Evolutionary conservation across 2,329 filamentous ascomycete genomes (phyloP), one percentile per base, ranked within the genome.

Genomic region (Paraphoma sp.): DNA sequence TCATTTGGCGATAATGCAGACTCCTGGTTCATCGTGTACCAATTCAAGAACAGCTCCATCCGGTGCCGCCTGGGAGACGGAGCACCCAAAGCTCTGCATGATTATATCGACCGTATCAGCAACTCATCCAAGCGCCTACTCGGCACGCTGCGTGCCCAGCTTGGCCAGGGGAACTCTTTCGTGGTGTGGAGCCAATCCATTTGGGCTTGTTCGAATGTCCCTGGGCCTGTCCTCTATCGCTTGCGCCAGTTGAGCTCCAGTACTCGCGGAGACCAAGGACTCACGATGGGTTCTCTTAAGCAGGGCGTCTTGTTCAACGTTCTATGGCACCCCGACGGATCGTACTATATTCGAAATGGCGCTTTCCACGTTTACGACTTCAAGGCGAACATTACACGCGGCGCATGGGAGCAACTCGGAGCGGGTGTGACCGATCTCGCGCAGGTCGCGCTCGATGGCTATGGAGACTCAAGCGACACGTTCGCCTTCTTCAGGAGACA

Each of bases 401-500:
- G 53, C 1, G 67, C 53, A 17, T 74, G 69, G 67, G 7, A 43
- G 6, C 28, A 45, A 14, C 16, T 30, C n/a, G 41, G 47, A 16
- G 36, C 47, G 23, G 2, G 16, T 16, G 40, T 42, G 40, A n/a
- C 40, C 8, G 40, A 17, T 14, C 40, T 42, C 2, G 40, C 40
- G 8, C 59, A 70, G 28, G 56, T 67, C 6, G 55, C 60, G 12
- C 63, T 74, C 12, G 53, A 67, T 40, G 53, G 69, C 7, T 58
- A 74, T 46, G 54, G 62, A 2, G 23, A 56, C 5, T 50, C 48
- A 1, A 64, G 64, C 16, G 65, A 69, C n/a, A 61, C 60, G 0
- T 73, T 71, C 45, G 63, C 49, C 1, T 69, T 74, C 45, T 55
- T 75, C 56, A 72, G 67, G 55, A 67, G 64, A 30, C 57, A 64